phyloP scores from a whole-genome alignment of 225 moss, liverwort and hornwort species.

The Climacium dendroides region DNA sequence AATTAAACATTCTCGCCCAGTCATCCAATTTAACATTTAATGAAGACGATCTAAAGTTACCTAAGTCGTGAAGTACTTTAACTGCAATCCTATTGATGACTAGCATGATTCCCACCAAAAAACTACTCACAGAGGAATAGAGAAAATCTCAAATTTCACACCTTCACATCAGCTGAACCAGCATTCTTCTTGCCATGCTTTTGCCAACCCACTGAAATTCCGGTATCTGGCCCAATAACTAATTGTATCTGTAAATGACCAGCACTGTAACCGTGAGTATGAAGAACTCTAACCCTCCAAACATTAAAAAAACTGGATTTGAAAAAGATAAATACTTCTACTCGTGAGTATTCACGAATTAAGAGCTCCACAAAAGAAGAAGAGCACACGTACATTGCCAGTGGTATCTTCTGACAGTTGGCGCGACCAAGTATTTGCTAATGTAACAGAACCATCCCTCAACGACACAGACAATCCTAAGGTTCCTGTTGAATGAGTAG shows the following conservation, averaged over 20 bases:
- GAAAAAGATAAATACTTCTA: not conserved
- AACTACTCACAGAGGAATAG: not conserved
- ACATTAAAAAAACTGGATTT: not conserved
- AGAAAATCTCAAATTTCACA: not conserved
- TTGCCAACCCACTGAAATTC: conserved; percentile 83
- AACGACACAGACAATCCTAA: conserved; percentile 70
- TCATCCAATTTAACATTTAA: not conserved
- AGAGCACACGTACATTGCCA: conserved; percentile 49
- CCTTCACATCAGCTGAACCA: conserved; percentile 89
- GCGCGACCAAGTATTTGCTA: conserved; percentile 81
- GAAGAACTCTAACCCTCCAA: not conserved
- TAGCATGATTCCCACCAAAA: not conserved
- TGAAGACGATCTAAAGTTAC: not conserved
- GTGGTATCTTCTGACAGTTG: conserved; percentile 80
- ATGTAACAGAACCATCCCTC: conserved; percentile 67
- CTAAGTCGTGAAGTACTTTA: not conserved
- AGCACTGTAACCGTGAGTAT: not conserved
- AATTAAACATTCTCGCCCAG: not conserved
- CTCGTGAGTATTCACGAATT: not conserved
- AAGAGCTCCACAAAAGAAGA: not conserved
- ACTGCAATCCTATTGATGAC: not conserved
- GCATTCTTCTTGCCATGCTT: conserved; percentile 75
- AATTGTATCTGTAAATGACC: conserved; percentile 61
- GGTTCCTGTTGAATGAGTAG: conserved; percentile 77
- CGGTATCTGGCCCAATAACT: conserved; percentile 75